Evolutionary conservation across 2,329 filamentous ascomycete genomes (phyloP).

Genomic region (Clonostachys chloroleuca): DNA sequence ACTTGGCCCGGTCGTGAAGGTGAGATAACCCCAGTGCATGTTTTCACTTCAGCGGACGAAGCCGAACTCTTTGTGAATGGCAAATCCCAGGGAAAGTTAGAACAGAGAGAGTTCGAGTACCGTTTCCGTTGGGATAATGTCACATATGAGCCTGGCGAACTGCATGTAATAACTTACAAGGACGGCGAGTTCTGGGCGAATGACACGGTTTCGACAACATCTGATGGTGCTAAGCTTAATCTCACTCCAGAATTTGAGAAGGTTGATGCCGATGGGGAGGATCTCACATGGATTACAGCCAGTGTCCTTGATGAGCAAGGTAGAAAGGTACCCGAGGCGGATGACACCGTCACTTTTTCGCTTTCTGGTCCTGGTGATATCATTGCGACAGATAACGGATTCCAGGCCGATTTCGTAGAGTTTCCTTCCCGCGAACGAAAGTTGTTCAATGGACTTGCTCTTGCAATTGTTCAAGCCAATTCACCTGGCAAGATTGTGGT

Average conservation of each 20-base stretch:
- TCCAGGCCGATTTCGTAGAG: slow-evolving; percentile 34
- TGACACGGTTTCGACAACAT: slow-evolving; percentile 32
- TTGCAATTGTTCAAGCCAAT: slow-evolving; percentile 25
- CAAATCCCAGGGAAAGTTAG: slow-evolving; percentile 31
- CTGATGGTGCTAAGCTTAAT: slow-evolving; percentile 26
- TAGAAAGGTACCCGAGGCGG: slow-evolving; percentile 33
- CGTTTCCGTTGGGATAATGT: slow-evolving; percentile 49
- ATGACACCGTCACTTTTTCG: slow-evolving; percentile 34
- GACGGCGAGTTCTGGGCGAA: slow-evolving; percentile 38
- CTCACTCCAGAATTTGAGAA: slow-evolving; percentile 30
- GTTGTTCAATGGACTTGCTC: slow-evolving; percentile 31
- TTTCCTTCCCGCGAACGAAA: slow-evolving; percentile 33
- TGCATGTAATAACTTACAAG: slow-evolving; percentile 42
- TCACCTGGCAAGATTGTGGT: too few species aligned
- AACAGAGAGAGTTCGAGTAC: slow-evolving; percentile 27
- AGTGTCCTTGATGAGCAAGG: slow-evolving; percentile 36
- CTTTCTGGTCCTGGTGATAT: slow-evolving; percentile 36
- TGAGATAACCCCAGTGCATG: slow-evolving; percentile 45
- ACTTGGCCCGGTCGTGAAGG: slow-evolving; percentile 43
- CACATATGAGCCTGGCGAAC: slow-evolving; percentile 37
- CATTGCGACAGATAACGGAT: slow-evolving; percentile 46
- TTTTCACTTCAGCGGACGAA: slow-evolving; percentile 44
- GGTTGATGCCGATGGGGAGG: slow-evolving; percentile 33
- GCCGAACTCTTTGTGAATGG: slow-evolving; percentile 51
- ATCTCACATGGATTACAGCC: slow-evolving; percentile 39